Evolutionary conservation across 768 basidiomycete species (phyloP), one percentile per base, ranked within the genome.

Genomic region (Rhizopogon vesiculosus): DNA sequence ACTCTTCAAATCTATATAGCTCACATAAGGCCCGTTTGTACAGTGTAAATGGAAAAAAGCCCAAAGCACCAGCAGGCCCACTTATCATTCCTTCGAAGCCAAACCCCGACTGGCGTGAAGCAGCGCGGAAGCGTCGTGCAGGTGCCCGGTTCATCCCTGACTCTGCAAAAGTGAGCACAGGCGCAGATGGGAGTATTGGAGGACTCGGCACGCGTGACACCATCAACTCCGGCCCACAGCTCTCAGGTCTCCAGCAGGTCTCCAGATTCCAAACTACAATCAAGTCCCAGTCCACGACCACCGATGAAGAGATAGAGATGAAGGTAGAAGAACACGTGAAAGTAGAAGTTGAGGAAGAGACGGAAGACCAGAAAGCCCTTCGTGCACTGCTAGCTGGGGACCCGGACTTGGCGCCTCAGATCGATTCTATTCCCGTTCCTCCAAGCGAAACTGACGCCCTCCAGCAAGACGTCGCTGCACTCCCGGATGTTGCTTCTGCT

Each of bases 41-140:
- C 43, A 85, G 80, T 54, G 62, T 79, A 31, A 72, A 74, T 59
- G 77, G 75, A 54, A 74, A 76, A 53, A 71, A 51, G 42, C 78
- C 73, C 42, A 49, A 76, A 58, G 75, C 67, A 50, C 71, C 78
- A 10, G 66, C 81, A 41, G 81, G 75, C 4, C 90, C 90, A 0
- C 79, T 97, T 8, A 84, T 97, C 39, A 98, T 99, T 44, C 86
- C 95, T 15, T 77, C 92, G 1, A 76, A 91, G 44, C 76, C 92
- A 62, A 96, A 98, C 64, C 81, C 84, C 28, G 95, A 99, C 66
- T 99, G 96, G 96, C 77, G 92, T 42, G 88, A 85, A 51, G 71
- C 84, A 7, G 90, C 91, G 15, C 78, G 87, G 42, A 86, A 83
- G 66, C 77, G 89, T 7, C 69, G 69, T 3, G 57, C 68, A 15